Evolutionary conservation across 2,329 filamentous ascomycete genomes (phyloP).

Genomic region (Neopestalotiopsis clavispora): DNA sequence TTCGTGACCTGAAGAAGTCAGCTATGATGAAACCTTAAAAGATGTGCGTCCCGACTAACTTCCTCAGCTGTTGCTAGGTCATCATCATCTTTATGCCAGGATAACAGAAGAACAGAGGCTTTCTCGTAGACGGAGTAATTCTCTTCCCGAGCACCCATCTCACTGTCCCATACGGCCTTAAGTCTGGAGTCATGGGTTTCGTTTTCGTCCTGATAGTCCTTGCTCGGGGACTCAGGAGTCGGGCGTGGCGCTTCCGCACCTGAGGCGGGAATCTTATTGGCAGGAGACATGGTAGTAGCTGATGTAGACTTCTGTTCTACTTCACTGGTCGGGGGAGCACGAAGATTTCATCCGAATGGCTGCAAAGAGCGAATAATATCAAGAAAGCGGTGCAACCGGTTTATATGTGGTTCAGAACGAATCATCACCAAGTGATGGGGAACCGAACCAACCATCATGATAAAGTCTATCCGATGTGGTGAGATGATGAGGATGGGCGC

Average conservation of each 20-base stretch:
- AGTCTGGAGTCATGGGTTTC: constrained; percentile 3
- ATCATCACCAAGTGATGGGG: too few relatives aligned
- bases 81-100: neutral
- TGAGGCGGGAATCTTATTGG: neutral
- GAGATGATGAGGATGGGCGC: too few relatives aligned
- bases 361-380: too few relatives aligned
- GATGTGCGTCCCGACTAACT: neutral
- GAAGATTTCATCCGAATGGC: too few relatives aligned
- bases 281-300: too few relatives aligned
- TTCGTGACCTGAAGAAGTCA: neutral
- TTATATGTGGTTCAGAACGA: too few relatives aligned
- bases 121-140: neutral
- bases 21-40: neutral
- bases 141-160: neutral
- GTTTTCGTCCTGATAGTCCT: neutral
- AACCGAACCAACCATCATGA: too few relatives aligned
- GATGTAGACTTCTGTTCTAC: too few relatives aligned
- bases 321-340: too few relatives aligned
- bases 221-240: neutral
- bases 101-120: neutral
- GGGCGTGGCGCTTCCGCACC: neutral
- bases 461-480: too few relatives aligned
- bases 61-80: neutral
- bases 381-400: too few relatives aligned
- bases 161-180: neutral